phyloP scores from a whole-genome alignment of 225 moss, liverwort and hornwort genomes.

The Sphagnum tenellum region DNA sequence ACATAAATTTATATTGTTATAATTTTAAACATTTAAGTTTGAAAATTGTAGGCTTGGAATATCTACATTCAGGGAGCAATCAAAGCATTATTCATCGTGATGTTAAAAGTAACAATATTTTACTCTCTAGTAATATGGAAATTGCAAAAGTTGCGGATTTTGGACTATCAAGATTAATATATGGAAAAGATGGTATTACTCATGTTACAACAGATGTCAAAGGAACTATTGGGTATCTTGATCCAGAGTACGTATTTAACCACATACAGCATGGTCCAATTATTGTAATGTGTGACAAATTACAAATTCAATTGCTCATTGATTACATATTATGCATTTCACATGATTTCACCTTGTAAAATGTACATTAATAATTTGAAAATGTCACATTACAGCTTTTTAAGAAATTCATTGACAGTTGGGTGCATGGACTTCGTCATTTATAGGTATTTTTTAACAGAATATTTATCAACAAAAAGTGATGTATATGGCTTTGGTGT shows the following conservation, averaged over 20 bases:
- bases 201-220: conserved; percentile 43
- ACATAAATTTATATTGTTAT: neutral
- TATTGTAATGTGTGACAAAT: neutral
- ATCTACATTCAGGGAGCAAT: conserved; percentile 35
- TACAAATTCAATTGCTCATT: neutral
- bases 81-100: conserved; percentile 50
- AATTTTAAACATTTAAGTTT: neutral
- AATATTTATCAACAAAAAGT: conserved; percentile 33
- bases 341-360: neutral
- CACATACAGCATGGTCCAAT: neutral
- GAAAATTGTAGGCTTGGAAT: conserved; percentile 28
- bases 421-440: neutral
- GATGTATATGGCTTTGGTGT: conserved; percentile 61
- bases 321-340: neutral
- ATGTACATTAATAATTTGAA: neutral
- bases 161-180: conserved; percentile 41
- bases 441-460: conserved; percentile 28
- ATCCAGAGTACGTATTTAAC: conserved; percentile 41
- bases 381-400: too few species aligned
- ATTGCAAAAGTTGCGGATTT: conserved; percentile 55
- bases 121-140: conserved; percentile 31
- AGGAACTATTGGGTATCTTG: conserved; percentile 57
- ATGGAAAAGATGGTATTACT: conserved; percentile 22
- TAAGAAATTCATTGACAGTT: neutral
- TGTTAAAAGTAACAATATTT: conserved; percentile 66